These are phyloP conservation scores for Leishmania martiniquensis DNA, from an alignment of 208 protist genomes.

Conservation along the genomic window DNA sequence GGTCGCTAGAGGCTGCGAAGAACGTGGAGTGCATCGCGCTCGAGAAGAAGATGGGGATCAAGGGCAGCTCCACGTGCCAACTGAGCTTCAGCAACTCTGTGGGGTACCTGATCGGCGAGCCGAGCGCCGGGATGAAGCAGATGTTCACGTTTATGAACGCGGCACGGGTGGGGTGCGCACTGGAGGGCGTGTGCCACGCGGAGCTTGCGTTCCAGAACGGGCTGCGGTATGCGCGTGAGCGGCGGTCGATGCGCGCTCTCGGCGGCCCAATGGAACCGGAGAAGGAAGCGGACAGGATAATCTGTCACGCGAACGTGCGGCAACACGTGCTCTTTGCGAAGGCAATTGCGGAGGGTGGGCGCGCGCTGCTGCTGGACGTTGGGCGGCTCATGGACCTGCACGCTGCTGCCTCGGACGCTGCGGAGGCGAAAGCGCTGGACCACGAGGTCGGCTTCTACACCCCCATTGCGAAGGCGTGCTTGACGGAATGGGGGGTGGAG, in stretches of 20 bases:
- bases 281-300: slow-evolving; percentile 62
- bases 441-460: slow-evolving; percentile 87
- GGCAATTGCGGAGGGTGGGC: slow-evolving; percentile 83
- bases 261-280: slow-evolving; percentile 58
- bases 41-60: slow-evolving; percentile 93
- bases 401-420: slow-evolving; percentile 23
- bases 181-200: slow-evolving; percentile 77
- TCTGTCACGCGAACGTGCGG: slow-evolving; percentile 83
- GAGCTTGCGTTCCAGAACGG: slow-evolving; percentile 90
- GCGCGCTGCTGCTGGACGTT: slow-evolving; percentile 77
- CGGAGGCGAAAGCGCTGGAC: slow-evolving; percentile 41
- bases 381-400: slow-evolving; percentile 70
- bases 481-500: slow-evolving; percentile 84
- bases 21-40: slow-evolving; percentile 71
- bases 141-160: slow-evolving; percentile 94
- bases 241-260: slow-evolving; percentile 71
- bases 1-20: slow-evolving; percentile 57
- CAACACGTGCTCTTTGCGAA: slow-evolving; percentile 83
- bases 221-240: slow-evolving; percentile 73
- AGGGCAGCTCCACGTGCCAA: slow-evolving; percentile 78
- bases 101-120: slow-evolving; percentile 87
- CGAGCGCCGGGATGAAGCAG: slow-evolving; percentile 81
- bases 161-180: slow-evolving; percentile 73
- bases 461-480: slow-evolving; percentile 83
- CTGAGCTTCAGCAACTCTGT: slow-evolving; percentile 84